Evolutionary conservation across 2,329 filamentous ascomycete genomes (phyloP), one percentile per base, ranked within the genome.

Genomic region (Aspergillus sp.): DNA sequence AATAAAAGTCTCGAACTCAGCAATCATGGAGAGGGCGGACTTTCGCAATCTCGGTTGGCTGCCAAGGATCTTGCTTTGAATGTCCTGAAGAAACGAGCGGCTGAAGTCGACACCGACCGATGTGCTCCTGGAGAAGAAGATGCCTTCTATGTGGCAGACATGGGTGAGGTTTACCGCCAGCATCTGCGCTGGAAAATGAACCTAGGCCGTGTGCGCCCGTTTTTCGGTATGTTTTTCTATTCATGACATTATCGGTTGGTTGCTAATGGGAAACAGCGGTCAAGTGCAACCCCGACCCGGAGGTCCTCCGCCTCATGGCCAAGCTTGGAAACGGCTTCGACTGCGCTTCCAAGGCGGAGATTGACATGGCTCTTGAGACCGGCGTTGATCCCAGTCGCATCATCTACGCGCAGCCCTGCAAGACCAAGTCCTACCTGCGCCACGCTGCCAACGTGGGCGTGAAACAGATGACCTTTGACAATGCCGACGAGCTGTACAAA

Each of bases 401-500:
- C 82, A 97, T 99, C 79, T 99, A 98, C 73, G 95, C 95, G 50
- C 95, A 99, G 80, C 95, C 95, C 56, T 98, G 95, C 90, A 99
- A 99, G 87, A 99, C 95, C 70, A 96, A 95, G 81, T 97, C 93
- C 48, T 98, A 97, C 76, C 84, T 99, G 62, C 91, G 93, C 72
- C 96, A 93, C 71, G 95, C 96, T 64, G 87, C 90, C 70, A 84
- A 87, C 72, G 82, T 88, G 65, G 90, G 89, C 66, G 95, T 99
- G 73, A 93, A 90, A 80, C 91, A 96, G 82, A 98, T 99, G 93
- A 99, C 95, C 2, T 98, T 99, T 73, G 95, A 99, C 84, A 99
- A 99, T 69, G 87, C 90, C 73, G 95, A 99, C 75, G 95, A 99
- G 83, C 85, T 99, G 52, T 91, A 93, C 85, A 99, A 99, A 84